Conservation (phyloP, 768 basidiomycete genomes). For the Suillus placidus region DNA sequence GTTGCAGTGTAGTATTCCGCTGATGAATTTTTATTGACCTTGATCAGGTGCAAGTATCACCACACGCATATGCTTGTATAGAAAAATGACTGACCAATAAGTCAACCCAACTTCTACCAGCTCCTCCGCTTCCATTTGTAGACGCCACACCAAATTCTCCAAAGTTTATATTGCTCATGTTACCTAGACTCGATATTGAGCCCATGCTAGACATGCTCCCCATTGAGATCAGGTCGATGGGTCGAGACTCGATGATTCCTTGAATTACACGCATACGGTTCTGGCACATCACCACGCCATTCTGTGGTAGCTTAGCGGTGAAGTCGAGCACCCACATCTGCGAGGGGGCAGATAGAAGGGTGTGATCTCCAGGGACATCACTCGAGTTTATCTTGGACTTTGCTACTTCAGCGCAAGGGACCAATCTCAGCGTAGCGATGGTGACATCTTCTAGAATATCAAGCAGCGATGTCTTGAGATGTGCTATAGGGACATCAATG, state of each 20-base stretch:
- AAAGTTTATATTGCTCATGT: conserved; percentile 30
- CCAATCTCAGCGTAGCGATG: conserved; percentile 54
- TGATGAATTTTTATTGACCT: conserved; percentile 59
- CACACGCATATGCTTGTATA: background rate
- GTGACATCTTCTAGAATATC: conserved; percentile 50
- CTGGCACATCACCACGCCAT: conserved; percentile 74
- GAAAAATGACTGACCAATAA: conserved; percentile 28
- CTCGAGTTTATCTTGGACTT: conserved; percentile 13
- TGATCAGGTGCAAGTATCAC: conserved; percentile 18
- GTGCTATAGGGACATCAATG: conserved; percentile 56
- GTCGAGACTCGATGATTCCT: conserved; percentile 48
- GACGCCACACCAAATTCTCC: conserved; percentile 25
- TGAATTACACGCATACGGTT: conserved; percentile 75
- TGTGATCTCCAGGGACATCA: conserved; percentile 25
- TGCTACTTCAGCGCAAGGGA: conserved; percentile 26
- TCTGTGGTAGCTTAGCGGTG: conserved; percentile 50
- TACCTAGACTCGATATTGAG: conserved; percentile 26
- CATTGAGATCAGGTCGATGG: conserved; percentile 13
- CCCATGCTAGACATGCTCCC: conserved; percentile 30
- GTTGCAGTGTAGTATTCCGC: conserved; percentile 68
- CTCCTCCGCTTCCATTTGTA: conserved; percentile 15
- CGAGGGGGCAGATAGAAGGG: conserved; percentile 27
- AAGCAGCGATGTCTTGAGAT: conserved; percentile 50
- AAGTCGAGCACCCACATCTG: conserved; percentile 74
- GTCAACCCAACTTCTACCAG: conserved; percentile 31